These are phyloP conservation scores for Silene latifolia DNA, from an alignment of 148 eudicot species.

Conservation along the genomic window DNA sequence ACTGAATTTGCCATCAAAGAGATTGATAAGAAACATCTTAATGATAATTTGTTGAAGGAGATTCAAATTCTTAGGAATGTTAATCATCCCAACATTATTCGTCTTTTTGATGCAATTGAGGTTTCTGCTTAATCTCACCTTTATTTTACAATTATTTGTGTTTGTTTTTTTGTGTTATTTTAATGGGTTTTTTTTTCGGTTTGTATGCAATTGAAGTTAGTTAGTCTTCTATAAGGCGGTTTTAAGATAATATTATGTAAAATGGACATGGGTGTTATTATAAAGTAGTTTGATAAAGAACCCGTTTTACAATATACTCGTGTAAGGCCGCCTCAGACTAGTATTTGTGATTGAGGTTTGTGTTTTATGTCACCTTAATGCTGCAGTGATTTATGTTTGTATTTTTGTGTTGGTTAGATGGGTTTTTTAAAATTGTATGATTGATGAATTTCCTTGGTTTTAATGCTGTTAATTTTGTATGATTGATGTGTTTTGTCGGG, in stretches of 20 bases:
- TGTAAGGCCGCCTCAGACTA: no score
- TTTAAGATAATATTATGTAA: no score
- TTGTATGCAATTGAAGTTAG: no score
- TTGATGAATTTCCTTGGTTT: neutral
- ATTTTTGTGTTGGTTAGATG: neutral
- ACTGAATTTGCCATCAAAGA: constrained; percentile 50
- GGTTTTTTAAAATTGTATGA: neutral
- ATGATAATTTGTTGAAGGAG: constrained; percentile 47
- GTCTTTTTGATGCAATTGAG: constrained; percentile 49
- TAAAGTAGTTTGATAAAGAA: no score
- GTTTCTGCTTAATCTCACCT: constrained; percentile 13
- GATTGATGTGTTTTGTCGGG: neutral
- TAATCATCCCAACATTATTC: constrained; percentile 49
- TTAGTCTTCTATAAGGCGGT: no score
- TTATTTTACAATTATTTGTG: neutral
- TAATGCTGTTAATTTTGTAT: neutral
- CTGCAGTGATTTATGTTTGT: neutral
- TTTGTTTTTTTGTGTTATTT: neutral
- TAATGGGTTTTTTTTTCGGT: neutral
- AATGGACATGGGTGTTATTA: no score
- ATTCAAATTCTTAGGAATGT: constrained; percentile 44
- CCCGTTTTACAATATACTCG: no score
- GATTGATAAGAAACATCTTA: constrained; percentile 53
- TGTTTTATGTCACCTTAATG: neutral
- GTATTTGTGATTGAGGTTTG: no score